Conservation (phyloP, 2,329 filamentous ascomycete species). For the Trichoderma sp. region DNA sequence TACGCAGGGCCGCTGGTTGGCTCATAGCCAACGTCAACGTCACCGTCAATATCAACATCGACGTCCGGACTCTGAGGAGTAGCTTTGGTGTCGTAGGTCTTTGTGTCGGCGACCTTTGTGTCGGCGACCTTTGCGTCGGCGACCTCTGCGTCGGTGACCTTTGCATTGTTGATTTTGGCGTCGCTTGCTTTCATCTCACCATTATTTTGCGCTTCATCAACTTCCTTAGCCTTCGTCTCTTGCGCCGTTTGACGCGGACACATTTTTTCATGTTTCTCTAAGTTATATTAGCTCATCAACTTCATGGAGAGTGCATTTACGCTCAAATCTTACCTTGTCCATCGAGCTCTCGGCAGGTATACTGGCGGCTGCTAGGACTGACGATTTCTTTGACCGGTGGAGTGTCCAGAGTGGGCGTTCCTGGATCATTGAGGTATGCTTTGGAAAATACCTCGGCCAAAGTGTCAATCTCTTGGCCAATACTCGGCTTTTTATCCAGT, state of each 20-base stretch:
- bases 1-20: background rate
- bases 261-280: background rate
- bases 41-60: background rate
- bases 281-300: background rate
- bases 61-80: background rate
- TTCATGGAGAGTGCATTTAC: no score
- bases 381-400: background rate
- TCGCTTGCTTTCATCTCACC: background rate
- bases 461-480: background rate
- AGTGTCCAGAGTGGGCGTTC: background rate
- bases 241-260: background rate
- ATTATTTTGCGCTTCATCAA: background rate
- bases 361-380: background rate
- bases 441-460: slow-evolving; percentile 2
- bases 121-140: no score
- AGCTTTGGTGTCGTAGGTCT: background rate
- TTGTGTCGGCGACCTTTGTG: background rate
- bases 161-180: background rate
- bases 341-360: background rate
- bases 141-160: background rate
- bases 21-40: background rate
- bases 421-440: slow-evolving; percentile 10
- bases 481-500: slow-evolving; percentile 5
- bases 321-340: background rate
- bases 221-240: background rate